These are phyloP conservation scores for Scutellaria minor DNA, from an alignment of 257 asterid species.

Conservation along the genomic window DNA sequence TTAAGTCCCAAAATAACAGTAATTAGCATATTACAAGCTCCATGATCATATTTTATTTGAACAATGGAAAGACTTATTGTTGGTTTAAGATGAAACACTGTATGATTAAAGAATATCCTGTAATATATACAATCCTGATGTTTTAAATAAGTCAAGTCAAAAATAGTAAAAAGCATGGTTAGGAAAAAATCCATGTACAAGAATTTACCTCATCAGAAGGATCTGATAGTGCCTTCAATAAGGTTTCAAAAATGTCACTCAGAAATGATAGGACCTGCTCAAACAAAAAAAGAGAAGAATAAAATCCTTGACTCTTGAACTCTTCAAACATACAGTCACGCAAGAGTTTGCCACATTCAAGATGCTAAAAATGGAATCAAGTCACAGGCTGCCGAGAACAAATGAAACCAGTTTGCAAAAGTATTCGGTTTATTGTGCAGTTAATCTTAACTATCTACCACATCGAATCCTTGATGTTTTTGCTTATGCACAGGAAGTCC, in stretches of 20 bases:
- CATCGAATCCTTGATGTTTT: conserved; percentile 18
- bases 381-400: conserved; percentile 20
- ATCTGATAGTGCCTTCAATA: conserved; percentile 91
- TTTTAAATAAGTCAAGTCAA: conserved; percentile 9
- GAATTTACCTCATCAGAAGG: conserved; percentile 96
- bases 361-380: conserved; percentile 20
- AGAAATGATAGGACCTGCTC: conserved; percentile 84
- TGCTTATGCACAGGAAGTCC: conserved; percentile 1
- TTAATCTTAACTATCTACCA: neutral
- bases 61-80: neutral
- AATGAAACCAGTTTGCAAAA: conserved; percentile 5
- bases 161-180: conserved; percentile 17
- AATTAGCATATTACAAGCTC: neutral
- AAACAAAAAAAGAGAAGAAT: conserved; percentile 29
- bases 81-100: neutral
- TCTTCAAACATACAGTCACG: conserved; percentile 9
- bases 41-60: neutral
- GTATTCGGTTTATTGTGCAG: neutral
- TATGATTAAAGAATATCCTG: conserved; percentile 6
- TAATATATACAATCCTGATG: neutral
- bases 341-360: neutral
- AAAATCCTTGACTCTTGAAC: conserved; percentile 27
- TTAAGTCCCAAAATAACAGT: neutral
- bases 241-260: conserved; percentile 81
- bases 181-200: conserved; percentile 27